Evolutionary conservation across 2,329 filamentous ascomycete species (phyloP), one percentile per base, ranked within the genome.

Genomic region (Xylaria sp.): DNA sequence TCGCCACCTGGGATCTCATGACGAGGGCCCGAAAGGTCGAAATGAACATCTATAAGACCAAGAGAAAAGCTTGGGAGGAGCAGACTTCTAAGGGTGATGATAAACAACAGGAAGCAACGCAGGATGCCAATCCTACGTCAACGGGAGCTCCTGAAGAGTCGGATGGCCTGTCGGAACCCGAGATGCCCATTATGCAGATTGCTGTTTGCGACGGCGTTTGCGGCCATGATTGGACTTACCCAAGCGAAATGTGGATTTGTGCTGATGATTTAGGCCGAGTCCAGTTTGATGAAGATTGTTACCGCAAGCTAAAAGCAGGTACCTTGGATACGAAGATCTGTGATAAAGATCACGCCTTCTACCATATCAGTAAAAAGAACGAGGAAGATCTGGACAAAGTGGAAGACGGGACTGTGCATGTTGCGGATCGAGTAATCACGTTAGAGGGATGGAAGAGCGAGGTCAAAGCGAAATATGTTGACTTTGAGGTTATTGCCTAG

Each of bases 381-480:
- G 34, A 55, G n/a, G 32, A 23, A 46, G 20, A 25, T 6, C 43
- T 25, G 9, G 20, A 46, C n/a, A 46, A 46, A 20, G 43, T 34
- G 18, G 53, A 39, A 25, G 34, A 56, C 6, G 20, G 20, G 53
- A 41, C 34, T 2, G 32, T 41, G 18, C 34, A 5, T 9, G 53
- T 56, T 10, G 53, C n/a, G 7, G 34, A 18, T 15, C 30, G 53
- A 34, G 32, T 56, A 7, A 28, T 56, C 34, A 56, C 53, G 10
- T 25, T 56, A 20, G 32, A 56, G 7, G 53, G 28, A 15, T 56
- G 53, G 53, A 56, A 56, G 15, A 39, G 32, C 13, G 32, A 56
- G n/a, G 9, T 56, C 12, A 56, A 39, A 12, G 53, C 53, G 53
- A 56, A 56, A 39, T 56, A 56, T 41, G 34, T 56, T 13, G 53